Evolutionary conservation across 2,329 filamentous ascomycete genomes (phyloP).

Genomic region (Knufia petricola): DNA sequence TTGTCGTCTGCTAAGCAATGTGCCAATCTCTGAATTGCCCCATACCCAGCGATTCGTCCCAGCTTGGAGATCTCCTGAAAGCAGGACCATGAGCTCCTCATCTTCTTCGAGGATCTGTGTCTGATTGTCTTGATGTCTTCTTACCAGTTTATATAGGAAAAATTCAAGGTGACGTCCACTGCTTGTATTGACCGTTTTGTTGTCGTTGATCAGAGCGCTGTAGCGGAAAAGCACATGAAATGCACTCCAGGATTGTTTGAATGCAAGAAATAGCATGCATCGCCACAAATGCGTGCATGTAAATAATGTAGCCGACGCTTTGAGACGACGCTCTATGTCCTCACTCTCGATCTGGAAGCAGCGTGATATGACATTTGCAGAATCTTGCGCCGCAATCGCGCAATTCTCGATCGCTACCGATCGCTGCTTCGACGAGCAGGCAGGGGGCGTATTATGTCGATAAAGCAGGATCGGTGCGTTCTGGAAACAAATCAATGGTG

Average conservation of each 20-base stretch:
- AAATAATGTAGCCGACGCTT: constrained; percentile 61
- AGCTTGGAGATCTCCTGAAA: constrained; percentile 77
- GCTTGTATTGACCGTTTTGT: constrained; percentile 61
- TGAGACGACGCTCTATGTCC: constrained; percentile 43
- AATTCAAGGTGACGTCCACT: constrained; percentile 77
- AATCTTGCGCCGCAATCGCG: constrained; percentile 64
- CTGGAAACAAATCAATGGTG: constrained; percentile 68
- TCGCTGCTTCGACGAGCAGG: constrained; percentile 56
- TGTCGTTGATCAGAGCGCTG: constrained; percentile 59
- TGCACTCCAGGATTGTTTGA: constrained; percentile 61
- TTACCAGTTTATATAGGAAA: constrained; percentile 60
- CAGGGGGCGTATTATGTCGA: constrained; percentile 74
- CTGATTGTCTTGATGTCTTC: constrained; percentile 41
- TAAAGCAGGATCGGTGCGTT: constrained; percentile 77
- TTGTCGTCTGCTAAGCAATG: constrained; percentile 19
- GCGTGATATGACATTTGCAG: constrained; percentile 63
- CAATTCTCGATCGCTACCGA: constrained; percentile 68
- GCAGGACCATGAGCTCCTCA: constrained; percentile 80
- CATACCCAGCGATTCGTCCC: constrained; percentile 68
- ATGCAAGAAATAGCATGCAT: constrained; percentile 68
- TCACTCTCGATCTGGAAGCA: constrained; percentile 41
- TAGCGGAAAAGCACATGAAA: constrained; percentile 66
- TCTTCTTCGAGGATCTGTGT: constrained; percentile 49
- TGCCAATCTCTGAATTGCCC: constrained; percentile 49
- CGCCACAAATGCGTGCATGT: constrained; percentile 81